Conservation (phyloP, 352 stramenopile genomes). For the Phytophthora agathidicida region DNA sequence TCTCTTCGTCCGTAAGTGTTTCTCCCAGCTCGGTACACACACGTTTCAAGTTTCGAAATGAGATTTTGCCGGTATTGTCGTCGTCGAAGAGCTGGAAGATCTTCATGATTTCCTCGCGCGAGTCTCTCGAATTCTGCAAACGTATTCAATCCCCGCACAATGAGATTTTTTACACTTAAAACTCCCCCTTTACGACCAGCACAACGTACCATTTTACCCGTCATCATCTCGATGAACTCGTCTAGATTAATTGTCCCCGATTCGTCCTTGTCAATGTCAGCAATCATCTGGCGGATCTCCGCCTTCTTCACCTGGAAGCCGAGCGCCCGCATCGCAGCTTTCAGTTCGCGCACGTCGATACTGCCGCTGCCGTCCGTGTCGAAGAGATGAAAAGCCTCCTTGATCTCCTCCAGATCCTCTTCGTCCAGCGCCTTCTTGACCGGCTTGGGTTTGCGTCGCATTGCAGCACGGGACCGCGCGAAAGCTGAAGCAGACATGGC, state of each 20-base stretch:
- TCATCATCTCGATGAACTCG: constrained; percentile 96
- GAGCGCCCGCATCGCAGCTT: constrained; percentile 94
- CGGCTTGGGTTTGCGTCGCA: constrained; percentile 62
- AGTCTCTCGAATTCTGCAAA: constrained; percentile 78
- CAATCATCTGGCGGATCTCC: constrained; percentile 93
- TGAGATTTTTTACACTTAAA: too few relatives aligned
- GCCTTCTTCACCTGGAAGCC: constrained; percentile 94
- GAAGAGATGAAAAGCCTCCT: constrained; percentile 95
- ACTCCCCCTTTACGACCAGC: background rate
- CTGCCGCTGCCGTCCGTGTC: constrained; percentile 91
- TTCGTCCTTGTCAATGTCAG: constrained; percentile 95
- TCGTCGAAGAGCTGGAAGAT: constrained; percentile 97
- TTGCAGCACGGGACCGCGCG: constrained; percentile 57
- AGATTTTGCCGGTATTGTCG: constrained; percentile 94
- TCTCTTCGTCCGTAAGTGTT: constrained; percentile 77
- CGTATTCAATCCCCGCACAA: background rate
- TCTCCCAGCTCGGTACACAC: constrained; percentile 88
- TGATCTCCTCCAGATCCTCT: constrained; percentile 93
- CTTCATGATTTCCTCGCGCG: constrained; percentile 92
- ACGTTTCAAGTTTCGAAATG: constrained; percentile 94
- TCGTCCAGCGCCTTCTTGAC: constrained; percentile 90
- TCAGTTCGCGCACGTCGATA: constrained; percentile 94
- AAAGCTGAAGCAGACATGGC: constrained; percentile 70
- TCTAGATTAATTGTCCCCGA: constrained; percentile 89
- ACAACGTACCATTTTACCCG: constrained; percentile 86